Percentiles rank a stretch among this genome's conserved stretches.
Evolutionary conservation across 2,329 filamentous ascomycete species (phyloP).

Genomic region (Fusarium humuli): DNA sequence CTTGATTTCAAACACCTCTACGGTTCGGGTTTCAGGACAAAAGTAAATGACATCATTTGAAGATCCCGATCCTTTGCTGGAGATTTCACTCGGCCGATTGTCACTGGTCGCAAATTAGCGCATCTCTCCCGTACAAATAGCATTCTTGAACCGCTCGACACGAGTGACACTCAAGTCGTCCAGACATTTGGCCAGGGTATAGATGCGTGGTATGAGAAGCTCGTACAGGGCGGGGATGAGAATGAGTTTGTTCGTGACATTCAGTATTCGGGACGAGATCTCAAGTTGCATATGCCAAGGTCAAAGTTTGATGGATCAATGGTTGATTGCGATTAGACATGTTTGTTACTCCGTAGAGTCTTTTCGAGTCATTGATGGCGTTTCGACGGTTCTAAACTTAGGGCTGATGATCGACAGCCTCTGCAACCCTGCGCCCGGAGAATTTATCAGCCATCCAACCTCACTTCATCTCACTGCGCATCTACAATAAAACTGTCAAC

Average conservation of each 20-base stretch:
- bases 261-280: no score
- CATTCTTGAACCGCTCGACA: no score
- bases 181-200: no score
- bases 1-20: background rate
- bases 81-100: background rate
- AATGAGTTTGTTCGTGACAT: no score
- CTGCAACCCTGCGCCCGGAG: background rate
- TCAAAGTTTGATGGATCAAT: no score
- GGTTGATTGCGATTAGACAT: no score
- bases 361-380: no score
- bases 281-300: no score
- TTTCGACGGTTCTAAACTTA: background rate
- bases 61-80: background rate
- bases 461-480: background rate
- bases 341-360: no score
- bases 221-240: no score
- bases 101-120: background rate
- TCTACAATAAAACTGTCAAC: background rate
- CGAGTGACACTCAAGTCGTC: no score
- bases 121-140: background rate
- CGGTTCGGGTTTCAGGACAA: background rate
- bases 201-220: no score
- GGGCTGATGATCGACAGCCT: background rate
- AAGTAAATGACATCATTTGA: background rate
- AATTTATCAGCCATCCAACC: background rate